A percentile compares a stretch with the other conserved stretches of the same genome.
Conservation (phyloP, 2,329 filamentous ascomycete genomes). For the Cryphonectria nitschkei region DNA sequence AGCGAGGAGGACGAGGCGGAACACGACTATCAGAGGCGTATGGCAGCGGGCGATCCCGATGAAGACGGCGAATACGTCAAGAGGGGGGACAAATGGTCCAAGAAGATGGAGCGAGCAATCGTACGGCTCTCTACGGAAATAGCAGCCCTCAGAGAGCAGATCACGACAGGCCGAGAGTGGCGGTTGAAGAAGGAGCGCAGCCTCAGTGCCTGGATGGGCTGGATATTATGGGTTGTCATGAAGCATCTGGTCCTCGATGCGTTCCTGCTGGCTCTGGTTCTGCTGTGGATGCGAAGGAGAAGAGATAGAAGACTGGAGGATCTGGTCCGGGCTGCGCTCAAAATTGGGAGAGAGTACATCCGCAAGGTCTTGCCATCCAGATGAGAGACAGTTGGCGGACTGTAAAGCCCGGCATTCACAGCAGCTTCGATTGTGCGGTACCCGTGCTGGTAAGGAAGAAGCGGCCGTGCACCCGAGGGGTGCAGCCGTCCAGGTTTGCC, state of each 20-base stretch:
- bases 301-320: conserved; percentile 75
- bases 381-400: conserved; percentile 40
- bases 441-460: background rate
- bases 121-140: conserved; percentile 92
- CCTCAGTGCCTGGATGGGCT: conserved; percentile 70
- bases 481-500: background rate
- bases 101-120: conserved; percentile 80
- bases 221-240: conserved; percentile 68
- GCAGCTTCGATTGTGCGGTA: background rate
- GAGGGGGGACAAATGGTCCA: conserved; percentile 69
- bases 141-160: conserved; percentile 87
- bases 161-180: conserved; percentile 76
- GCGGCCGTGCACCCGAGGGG: background rate
- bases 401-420: background rate
- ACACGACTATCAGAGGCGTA: conserved; percentile 51
- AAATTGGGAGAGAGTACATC: conserved; percentile 60
- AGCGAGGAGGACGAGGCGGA: conserved; percentile 78
- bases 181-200: conserved; percentile 66
- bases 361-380: conserved; percentile 62
- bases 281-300: conserved; percentile 73
- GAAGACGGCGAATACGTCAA: conserved; percentile 45
- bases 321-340: conserved; percentile 67
- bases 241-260: conserved; percentile 78
- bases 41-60: conserved; percentile 46
- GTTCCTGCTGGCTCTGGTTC: conserved; percentile 64